phyloP scores from a whole-genome alignment of 2,329 filamentous ascomycete species.

The Apiospora arundinis region DNA sequence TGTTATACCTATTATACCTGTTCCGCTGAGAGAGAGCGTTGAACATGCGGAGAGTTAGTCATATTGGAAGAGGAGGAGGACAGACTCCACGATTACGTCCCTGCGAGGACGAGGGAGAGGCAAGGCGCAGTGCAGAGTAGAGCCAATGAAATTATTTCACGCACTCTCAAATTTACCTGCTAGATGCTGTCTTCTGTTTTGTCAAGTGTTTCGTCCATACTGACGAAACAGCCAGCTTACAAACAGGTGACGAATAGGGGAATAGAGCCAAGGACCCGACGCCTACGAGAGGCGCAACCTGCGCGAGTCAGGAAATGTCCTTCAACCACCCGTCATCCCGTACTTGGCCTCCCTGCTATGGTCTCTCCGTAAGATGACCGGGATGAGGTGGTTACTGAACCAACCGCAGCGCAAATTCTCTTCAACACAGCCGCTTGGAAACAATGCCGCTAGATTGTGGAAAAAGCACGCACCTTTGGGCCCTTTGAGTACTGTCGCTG shows the following conservation, averaged over 20 bases:
- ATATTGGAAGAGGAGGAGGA: not conserved
- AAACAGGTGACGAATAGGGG: not conserved
- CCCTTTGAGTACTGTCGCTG: not conserved
- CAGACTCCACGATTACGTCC: too few relatives aligned
- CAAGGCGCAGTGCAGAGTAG: not conserved
- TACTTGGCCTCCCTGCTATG: too few relatives aligned
- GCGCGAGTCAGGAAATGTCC: not conserved
- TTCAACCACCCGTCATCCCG: not conserved
- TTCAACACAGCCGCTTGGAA: not conserved
- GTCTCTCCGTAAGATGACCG: not conserved
- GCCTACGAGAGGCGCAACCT: not conserved
- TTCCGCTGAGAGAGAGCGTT: not conserved
- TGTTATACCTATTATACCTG: conserved; percentile 7
- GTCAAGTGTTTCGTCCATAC: not conserved
- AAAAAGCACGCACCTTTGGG: not conserved
- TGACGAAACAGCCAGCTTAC: not conserved
- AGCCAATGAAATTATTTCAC: not conserved
- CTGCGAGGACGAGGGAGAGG: too few relatives aligned
- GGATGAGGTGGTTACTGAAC: not conserved
- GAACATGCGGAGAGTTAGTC: not conserved
- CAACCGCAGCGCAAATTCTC: not conserved
- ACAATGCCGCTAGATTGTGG: not conserved
- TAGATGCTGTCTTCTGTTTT: not conserved
- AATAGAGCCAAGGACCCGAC: not conserved
- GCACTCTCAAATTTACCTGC: not conserved